These are phyloP conservation scores for Aethionema arabicum DNA, from an alignment of 345 rosid species.

Conservation along the genomic window DNA sequence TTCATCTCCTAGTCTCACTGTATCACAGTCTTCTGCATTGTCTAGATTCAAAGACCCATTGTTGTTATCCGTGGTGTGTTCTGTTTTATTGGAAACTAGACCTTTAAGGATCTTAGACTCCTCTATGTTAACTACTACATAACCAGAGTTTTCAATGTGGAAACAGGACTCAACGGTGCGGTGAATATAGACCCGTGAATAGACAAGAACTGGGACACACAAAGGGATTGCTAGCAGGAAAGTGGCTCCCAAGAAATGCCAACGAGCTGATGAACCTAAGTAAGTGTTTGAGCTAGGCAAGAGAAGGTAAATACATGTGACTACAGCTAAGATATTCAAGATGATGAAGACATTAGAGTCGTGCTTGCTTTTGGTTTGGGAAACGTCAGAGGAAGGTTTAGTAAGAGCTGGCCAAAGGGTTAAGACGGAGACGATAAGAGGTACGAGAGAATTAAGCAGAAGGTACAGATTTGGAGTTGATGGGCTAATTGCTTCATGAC, in stretches of 20 bases:
- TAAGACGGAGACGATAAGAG: slow-evolving; percentile 46
- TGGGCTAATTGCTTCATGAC: slow-evolving; percentile 57
- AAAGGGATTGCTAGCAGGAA: slow-evolving; percentile 54
- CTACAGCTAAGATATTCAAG: slow-evolving; percentile 54
- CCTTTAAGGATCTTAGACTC: slow-evolving; percentile 52
- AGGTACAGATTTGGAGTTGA: slow-evolving; percentile 49
- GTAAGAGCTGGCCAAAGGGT: slow-evolving; percentile 56
- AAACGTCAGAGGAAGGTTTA: slow-evolving; percentile 44
- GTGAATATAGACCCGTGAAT: slow-evolving; percentile 48
- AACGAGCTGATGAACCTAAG: slow-evolving; percentile 37
- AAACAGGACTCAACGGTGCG: slow-evolving; percentile 26
- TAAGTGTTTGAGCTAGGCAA: slow-evolving; percentile 46
- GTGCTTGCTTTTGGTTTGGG: slow-evolving; percentile 21
- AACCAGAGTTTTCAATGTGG: slow-evolving; percentile 35
- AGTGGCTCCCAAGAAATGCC: slow-evolving; percentile 54
- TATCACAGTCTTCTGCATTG: slow-evolving; percentile 45
- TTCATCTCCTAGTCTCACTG: slow-evolving; percentile 71
- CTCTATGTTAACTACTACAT: slow-evolving; percentile 45
- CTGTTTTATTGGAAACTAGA: slow-evolving; percentile 32
- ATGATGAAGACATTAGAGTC: slow-evolving; percentile 53
- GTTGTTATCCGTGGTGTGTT: slow-evolving; percentile 1
- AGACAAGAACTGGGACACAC: slow-evolving; percentile 61
- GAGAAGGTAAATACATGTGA: slow-evolving; percentile 71
- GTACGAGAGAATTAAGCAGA: slow-evolving; percentile 57
- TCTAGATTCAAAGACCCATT: too few species aligned